Evolutionary conservation across 768 basidiomycete species (phyloP), one percentile per base, ranked within the genome.

Genomic region (Galerina marginata): DNA sequence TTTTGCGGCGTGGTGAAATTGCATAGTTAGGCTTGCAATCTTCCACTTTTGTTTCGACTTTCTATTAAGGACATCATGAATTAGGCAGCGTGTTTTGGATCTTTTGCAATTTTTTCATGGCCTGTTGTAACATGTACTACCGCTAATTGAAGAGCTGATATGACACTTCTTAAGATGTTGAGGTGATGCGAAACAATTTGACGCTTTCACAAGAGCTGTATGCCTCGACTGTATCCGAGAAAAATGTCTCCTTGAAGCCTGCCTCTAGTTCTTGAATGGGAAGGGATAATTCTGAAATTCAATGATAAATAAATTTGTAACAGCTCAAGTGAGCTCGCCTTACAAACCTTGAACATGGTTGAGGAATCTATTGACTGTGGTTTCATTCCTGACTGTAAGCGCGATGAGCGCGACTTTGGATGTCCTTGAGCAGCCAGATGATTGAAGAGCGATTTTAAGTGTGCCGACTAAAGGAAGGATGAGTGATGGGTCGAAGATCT

Each of bases 401-500:
- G 87, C 84, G 49, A 89, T 79, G 2, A 86, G 57, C 1, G 81
- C 81, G 45, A 64, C 54, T 68, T 72, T 57, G 56, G 47, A 15
- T 9, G 29, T 9, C 26, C 42, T 39, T 36, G 54, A 20, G 23
- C 45, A 2, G 25, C 55, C 6, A 25, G 65, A 46, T 4, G 67
- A 52, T 49, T 74, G 76, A 26, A 89, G 72, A 10, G 79, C 79
- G 38, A 86, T 65, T 55, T 59, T 68, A 12, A 92, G 70, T 5
- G 83, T 80, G 11, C 75, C 75, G 1, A 87, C 77, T 3, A 92
- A 77, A 0, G 86, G 75, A 6, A 84, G 82, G 46, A 91, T 81
- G 42, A 92, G 73, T 9, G 68, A 67, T 7, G 88, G 87, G 65
- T 92, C 89, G 66, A 86, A 93, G 6, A 90, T 85, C 91, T 92